Evolutionary conservation across 192 early-diverging fungal species (phyloP).

Genomic region (Rhizophagus clarus): DNA sequence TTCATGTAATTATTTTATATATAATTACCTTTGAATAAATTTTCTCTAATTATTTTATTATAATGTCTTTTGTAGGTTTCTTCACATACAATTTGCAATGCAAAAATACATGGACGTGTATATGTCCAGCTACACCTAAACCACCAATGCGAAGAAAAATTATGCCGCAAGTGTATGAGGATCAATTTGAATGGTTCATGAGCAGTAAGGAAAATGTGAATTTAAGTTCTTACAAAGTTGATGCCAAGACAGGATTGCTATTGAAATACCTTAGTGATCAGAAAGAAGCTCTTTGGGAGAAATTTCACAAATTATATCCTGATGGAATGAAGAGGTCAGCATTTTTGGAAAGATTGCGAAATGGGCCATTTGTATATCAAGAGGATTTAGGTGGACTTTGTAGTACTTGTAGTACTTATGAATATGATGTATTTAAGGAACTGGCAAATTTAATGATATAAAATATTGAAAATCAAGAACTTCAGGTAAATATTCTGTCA

Average conservation of each 20-base stretch:
- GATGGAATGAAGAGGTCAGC: background rate
- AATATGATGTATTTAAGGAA: background rate
- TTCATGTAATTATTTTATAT: background rate
- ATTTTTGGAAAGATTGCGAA: background rate
- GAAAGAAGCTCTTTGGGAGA: background rate
- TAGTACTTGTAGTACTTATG: background rate
- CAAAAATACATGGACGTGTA: background rate
- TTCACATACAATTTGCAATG: background rate
- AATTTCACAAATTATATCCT: background rate
- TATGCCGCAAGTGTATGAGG: background rate
- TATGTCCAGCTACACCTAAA: background rate
- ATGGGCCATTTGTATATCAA: background rate
- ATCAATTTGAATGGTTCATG: background rate
- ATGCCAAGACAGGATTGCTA: background rate
- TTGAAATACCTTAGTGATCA: background rate
- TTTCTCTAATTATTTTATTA: background rate
- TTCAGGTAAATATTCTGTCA: background rate
- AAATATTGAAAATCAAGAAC: background rate
- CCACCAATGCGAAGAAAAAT: background rate
- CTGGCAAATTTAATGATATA: background rate
- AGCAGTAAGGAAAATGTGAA: background rate
- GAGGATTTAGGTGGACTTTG: background rate
- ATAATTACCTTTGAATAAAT: background rate
- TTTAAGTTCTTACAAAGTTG: slow-evolving; percentile 4
- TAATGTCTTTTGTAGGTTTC: background rate